A percentile compares a stretch with the other conserved stretches of the same genome.
These are phyloP conservation scores for Tubosaeta sp. DNA, from an alignment of 768 basidiomycete genomes.

Conservation along the genomic window DNA sequence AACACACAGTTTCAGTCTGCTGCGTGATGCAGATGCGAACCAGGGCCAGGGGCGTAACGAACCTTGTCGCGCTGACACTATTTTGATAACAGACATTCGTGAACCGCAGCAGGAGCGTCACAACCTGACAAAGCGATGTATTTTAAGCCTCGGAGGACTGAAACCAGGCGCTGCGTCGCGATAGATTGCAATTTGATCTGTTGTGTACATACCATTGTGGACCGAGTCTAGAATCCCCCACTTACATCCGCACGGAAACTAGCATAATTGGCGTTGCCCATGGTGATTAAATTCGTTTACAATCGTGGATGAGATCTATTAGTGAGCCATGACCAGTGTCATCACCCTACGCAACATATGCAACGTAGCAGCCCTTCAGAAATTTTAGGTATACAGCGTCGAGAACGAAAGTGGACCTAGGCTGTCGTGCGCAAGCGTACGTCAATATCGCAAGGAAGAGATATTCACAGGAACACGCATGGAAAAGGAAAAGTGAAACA, in stretches of 20 bases:
- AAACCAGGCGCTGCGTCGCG: neutral
- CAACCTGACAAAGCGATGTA: neutral
- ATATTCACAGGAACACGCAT: neutral
- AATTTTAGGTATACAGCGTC: neutral
- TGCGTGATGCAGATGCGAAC: too few species aligned
- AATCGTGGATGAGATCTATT: neutral
- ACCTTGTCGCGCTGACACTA: too few species aligned
- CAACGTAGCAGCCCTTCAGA: neutral
- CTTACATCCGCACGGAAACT: too few species aligned
- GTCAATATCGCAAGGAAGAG: neutral
- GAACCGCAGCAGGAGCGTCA: neutral
- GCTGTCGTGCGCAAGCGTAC: conserved; percentile 1
- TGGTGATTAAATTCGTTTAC: neutral
- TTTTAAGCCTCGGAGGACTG: neutral
- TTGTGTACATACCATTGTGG: neutral
- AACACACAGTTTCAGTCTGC: too few species aligned
- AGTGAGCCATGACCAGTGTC: neutral
- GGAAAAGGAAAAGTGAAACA: neutral
- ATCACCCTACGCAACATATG: neutral
- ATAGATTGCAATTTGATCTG: neutral
- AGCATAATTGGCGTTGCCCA: neutral
- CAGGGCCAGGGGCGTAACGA: too few species aligned
- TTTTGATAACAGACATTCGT: too few species aligned
- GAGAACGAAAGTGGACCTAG: conserved; percentile 1
- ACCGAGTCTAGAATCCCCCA: neutral